phyloP scores from a whole-genome alignment of 2,329 filamentous ascomycete species.

The Xylaria sp. region DNA sequence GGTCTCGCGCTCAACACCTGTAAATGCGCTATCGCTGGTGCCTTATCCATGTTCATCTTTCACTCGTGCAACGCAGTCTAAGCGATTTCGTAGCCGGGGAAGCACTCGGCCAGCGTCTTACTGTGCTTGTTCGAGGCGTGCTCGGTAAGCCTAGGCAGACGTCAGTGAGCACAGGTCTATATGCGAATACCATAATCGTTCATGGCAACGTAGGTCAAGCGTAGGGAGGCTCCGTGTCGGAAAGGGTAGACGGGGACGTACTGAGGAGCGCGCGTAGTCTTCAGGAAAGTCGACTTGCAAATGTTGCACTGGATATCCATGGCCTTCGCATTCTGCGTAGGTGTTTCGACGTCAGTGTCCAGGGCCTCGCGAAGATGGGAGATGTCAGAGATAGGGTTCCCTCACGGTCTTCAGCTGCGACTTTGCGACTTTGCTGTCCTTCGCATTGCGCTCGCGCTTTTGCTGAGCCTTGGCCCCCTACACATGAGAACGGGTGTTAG shows the following conservation, averaged over 20 bases:
- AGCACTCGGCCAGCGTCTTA: conserved; percentile 77
- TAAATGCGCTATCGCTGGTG: conserved; percentile 38
- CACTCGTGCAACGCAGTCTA: conserved; percentile 24
- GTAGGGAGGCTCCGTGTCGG: conserved; percentile 1
- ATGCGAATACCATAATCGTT: neutral
- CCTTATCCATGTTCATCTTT: conserved; percentile 4
- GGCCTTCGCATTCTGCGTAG: conserved; percentile 75
- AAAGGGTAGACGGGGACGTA: conserved; percentile 52
- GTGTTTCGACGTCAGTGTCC: conserved; percentile 6
- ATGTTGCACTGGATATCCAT: conserved; percentile 80
- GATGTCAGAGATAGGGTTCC: conserved; percentile 46
- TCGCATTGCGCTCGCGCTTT: conserved; percentile 77
- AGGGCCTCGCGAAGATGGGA: neutral
- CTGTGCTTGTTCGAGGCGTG: conserved; percentile 82
- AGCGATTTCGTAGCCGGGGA: conserved; percentile 60
- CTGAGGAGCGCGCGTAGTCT: conserved; percentile 78
- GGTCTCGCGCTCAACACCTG: conserved; percentile 33
- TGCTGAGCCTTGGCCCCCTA: conserved; percentile 74
- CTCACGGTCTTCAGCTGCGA: conserved; percentile 75
- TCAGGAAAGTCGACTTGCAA: conserved; percentile 82
- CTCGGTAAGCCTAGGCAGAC: conserved; percentile 65
- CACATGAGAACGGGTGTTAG: conserved; percentile 30
- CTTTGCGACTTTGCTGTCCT: conserved; percentile 68
- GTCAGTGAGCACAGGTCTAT: conserved; percentile 19
- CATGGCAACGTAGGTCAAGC: neutral